These are phyloP conservation scores for Oryza meyeriana DNA, from an alignment of 176 grass and related monocot species.

Conservation along the genomic window DNA sequence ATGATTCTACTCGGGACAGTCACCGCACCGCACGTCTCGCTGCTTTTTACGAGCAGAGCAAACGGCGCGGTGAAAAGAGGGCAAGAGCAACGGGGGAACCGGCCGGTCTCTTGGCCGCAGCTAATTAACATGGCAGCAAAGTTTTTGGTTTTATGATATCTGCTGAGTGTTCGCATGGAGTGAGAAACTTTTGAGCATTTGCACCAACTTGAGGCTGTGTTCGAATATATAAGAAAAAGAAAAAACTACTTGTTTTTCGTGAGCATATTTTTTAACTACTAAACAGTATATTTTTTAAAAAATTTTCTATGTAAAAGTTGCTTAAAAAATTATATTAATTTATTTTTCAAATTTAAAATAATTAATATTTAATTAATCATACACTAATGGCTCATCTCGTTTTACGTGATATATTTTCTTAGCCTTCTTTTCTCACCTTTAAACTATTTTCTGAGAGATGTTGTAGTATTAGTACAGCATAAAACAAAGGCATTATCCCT, in stretches of 20 bases:
- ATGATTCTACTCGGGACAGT: conserved; percentile 16
- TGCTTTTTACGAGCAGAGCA: not conserved
- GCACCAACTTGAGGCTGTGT: not conserved
- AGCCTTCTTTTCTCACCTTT: too few species aligned
- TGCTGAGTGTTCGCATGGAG: not conserved
- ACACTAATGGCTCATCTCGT: too few species aligned
- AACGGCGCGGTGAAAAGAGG: not conserved
- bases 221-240: too few species aligned
- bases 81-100: not conserved
- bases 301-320: too few species aligned
- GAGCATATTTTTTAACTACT: too few species aligned
- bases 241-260: too few species aligned
- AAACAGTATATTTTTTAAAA: too few species aligned
- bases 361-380: too few species aligned
- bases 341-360: too few species aligned
- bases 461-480: not conserved
- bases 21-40: not conserved
- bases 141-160: not conserved
- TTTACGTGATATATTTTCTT: too few species aligned
- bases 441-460: too few species aligned
- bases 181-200: not conserved
- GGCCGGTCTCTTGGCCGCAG: not conserved
- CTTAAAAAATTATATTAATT: too few species aligned
- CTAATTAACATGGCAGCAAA: not conserved
- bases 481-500: not conserved